phyloP scores from a whole-genome alignment of 306 rosid genomes.

The Cicer cuneatum region DNA sequence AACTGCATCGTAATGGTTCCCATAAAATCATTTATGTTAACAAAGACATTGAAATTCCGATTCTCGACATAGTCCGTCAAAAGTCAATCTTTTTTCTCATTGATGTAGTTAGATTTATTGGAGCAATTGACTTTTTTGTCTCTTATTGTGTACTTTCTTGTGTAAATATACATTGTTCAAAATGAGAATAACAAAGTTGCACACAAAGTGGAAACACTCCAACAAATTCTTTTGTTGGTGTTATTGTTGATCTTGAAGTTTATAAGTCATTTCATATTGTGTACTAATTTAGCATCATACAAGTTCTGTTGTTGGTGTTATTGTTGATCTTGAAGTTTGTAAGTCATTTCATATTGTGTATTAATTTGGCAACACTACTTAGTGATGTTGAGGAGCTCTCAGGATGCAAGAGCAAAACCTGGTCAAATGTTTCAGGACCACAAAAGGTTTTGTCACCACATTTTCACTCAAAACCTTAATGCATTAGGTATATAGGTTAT shows the following conservation, averaged over 20 bases:
- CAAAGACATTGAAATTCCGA: slow-evolving; percentile 29
- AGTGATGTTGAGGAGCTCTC: too few relatives aligned
- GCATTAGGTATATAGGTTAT: too few relatives aligned
- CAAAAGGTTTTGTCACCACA: too few relatives aligned
- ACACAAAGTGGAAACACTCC: slow-evolving; percentile 44
- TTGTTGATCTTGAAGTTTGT: slow-evolving; percentile 36
- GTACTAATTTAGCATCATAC: slow-evolving; percentile 29
- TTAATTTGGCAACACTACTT: not conserved
- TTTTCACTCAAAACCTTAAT: too few relatives aligned
- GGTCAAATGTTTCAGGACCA: too few relatives aligned
- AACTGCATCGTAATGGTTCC: slow-evolving; percentile 19
- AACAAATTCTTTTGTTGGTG: slow-evolving; percentile 43
- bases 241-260: slow-evolving; percentile 37
- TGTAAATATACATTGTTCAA: slow-evolving; percentile 52
- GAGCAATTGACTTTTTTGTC: slow-evolving; percentile 55
- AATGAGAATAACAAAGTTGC: slow-evolving; percentile 40
- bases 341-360: slow-evolving; percentile 40
- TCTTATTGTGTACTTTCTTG: slow-evolving; percentile 52
- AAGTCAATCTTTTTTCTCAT: slow-evolving; percentile 51
- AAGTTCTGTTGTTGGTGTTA: slow-evolving; percentile 47
- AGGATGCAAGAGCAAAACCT: too few relatives aligned
- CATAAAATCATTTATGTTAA: slow-evolving; percentile 37
- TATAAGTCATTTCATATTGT: slow-evolving; percentile 47
- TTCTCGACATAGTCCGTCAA: slow-evolving; percentile 23
- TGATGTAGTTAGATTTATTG: slow-evolving; percentile 47